Evolutionary conservation across 108 stramenopile species (phyloP), one percentile per base, ranked within the genome.

Genomic region (Cyclotella distinguenda): DNA sequence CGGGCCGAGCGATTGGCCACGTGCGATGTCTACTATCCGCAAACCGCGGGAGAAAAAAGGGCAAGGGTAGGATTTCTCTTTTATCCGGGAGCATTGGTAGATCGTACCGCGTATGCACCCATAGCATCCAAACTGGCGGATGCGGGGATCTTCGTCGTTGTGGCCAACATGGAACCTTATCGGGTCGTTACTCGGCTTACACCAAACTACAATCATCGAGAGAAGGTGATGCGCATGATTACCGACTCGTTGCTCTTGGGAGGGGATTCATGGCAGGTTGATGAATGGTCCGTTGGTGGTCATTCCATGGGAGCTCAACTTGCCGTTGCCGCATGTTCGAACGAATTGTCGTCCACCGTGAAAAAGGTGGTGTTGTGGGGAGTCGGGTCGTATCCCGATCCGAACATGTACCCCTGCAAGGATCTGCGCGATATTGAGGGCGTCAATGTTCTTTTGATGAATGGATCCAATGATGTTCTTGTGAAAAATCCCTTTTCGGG

Each of bases 41-140:
- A 25, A 2, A 33, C 35, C 13, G 23, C 31, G 28, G 30, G 1
- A n/a, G 50, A 51, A 51, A 50, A 23, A 28, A 68, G 27, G 34
- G 69, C 70, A 0, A 79, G 71, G 21, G 38, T 48, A 11, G 85
- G 78, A 10, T 42, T 86, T 1, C 34, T 88, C n/a, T 83, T 88
- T 51, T 82, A 67, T 63, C 87, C 87, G 0, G 87, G 82, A 5
- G 60, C 81, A 9, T 70, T 85, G 46, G 84, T 88, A 4, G 82
- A 85, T 60, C 61, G 66, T 12, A 70, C 77, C 18, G 87, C 87
- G 4, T 88, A 88, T 63, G 72, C 82, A n/a, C 70, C 64, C 10
- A 59, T 88, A 34, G 74, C 81, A 39, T 53, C 77, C 0, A 65
- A 67, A 57, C 16, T 88, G 1, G 67, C 79, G n/a, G 84, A 88